Evolutionary conservation across 305 asterid genomes (phyloP).

Genomic region (Lippia alba): DNA sequence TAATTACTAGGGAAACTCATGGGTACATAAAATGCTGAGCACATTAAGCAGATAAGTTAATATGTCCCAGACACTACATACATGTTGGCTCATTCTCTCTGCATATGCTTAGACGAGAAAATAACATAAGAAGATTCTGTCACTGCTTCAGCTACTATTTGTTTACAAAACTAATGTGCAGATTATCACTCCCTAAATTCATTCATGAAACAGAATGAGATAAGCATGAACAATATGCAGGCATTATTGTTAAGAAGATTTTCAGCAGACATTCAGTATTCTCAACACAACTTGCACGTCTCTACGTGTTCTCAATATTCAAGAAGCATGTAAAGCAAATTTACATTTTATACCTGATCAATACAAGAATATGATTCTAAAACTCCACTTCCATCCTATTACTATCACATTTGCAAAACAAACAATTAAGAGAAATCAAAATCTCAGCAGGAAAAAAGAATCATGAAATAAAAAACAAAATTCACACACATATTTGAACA

Average conservation of each 20-base stretch:
- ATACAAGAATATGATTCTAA: conserved; percentile 14
- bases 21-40: not conserved
- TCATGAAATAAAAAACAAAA: not conserved
- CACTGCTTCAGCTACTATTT: not conserved
- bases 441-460: not conserved
- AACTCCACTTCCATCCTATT: conserved; percentile 2
- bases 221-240: no score
- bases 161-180: no score
- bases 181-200: no score
- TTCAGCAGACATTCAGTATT: not conserved
- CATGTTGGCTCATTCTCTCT: no score
- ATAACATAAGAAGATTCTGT: not conserved
- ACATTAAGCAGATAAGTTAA: no score
- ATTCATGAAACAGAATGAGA: no score
- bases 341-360: not conserved
- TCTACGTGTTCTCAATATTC: not conserved
- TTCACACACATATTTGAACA: not conserved
- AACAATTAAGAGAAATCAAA: conserved; percentile 1
- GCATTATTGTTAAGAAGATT: not conserved
- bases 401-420: not conserved
- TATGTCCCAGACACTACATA: no score
- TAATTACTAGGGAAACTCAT: not conserved
- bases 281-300: not conserved
- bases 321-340: not conserved
- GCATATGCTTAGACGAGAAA: not conserved